Percentiles rank a stretch among this genome's conserved stretches.
Evolutionary conservation across 768 basidiomycete species (phyloP).

Genomic region (Pleurotus djamor): DNA sequence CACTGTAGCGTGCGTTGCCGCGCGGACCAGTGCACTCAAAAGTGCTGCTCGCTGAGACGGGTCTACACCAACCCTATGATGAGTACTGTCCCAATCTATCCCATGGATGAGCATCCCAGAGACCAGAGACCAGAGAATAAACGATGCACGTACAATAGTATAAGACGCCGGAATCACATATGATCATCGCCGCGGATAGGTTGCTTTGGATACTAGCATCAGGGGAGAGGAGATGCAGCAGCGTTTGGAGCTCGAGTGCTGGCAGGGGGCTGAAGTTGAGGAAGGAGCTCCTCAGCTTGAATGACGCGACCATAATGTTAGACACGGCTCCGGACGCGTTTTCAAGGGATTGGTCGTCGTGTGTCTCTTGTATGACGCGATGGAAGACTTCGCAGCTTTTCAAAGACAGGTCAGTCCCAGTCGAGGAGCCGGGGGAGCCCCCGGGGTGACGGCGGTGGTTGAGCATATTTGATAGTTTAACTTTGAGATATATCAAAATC

Average conservation of each 20-base stretch:
- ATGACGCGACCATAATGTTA: slow-evolving; percentile 4
- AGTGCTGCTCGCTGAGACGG: not conserved
- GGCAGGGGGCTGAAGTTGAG: not conserved
- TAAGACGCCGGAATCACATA: not conserved
- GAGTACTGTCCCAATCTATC: slow-evolving; percentile 2
- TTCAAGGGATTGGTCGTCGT: slow-evolving; percentile 8
- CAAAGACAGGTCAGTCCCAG: not conserved
- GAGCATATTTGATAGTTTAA: not conserved
- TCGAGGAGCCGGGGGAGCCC: too few relatives aligned
- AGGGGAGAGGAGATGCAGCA: slow-evolving; percentile 5
- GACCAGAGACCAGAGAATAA: not conserved
- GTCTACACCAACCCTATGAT: slow-evolving; percentile 1
- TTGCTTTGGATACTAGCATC: slow-evolving; percentile 1
- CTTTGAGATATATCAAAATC: not conserved
- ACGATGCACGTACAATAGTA: slow-evolving; percentile 2
- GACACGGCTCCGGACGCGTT: slow-evolving; percentile 11
- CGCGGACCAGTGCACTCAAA: not conserved
- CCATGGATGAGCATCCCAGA: not conserved
- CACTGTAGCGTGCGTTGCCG: not conserved
- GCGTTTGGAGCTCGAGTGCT: slow-evolving; percentile 1
- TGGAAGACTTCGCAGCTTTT: slow-evolving; percentile 2
- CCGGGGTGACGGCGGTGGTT: too few relatives aligned
- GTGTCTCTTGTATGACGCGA: slow-evolving; percentile 4
- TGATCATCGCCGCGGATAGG: not conserved
- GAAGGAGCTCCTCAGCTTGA: not conserved